Base-by-base conservation (phyloP, 2,329 filamentous ascomycete species). In the Ilyonectria robusta region DNA sequence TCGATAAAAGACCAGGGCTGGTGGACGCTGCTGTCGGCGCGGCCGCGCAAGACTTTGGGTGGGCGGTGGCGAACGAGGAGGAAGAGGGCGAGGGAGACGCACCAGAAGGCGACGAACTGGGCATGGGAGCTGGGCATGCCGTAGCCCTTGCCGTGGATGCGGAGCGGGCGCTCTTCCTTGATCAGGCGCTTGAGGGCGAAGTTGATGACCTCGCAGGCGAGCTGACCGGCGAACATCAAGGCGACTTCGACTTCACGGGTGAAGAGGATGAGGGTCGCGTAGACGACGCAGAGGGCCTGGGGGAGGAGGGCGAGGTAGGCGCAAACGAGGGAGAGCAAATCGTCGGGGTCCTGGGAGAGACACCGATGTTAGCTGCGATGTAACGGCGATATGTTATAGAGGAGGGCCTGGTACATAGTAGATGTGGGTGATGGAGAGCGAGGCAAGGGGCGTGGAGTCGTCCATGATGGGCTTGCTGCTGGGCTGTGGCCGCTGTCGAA, bases 111-210 rank as follows among this genome's bases (percentile, higher is more conserved):
- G 68, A 95, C 93, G 79, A 98, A 99, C 83, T 99, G 96, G 9
- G 96, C 93, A 82, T 99, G 96, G 42, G 95, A 98, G 50, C 84
- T 87, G 59, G 96, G 96, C 97, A 99, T 99, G 75, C 96, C 97
- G 78, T 99, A 99, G 70, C 96, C 96, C 81, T 97, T 97, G 62
- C 94, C 95, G 77, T 95, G 91, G 86, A 85, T 92, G 89, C 92
- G 92, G 69, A 86, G 88, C 31, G 96, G 96, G 56, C 96, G 89
- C 80, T 97, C 94, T 81, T 98, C 94, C 78, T 95, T 96, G 80
- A 99, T 95, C 69, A 94, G 85, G 29, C 96, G 89, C 85, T 99
- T 99, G 55, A 99, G 85, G 4, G 86, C 83, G 81, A 97, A 97
- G 82, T 99, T 99, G 75, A 97, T 84, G 31, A 88, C 94, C 80